Percentiles rank a stretch among this genome's conserved stretches.
Conservation (phyloP, 2,329 filamentous ascomycete genomes). For the Penicillium sp. region DNA sequence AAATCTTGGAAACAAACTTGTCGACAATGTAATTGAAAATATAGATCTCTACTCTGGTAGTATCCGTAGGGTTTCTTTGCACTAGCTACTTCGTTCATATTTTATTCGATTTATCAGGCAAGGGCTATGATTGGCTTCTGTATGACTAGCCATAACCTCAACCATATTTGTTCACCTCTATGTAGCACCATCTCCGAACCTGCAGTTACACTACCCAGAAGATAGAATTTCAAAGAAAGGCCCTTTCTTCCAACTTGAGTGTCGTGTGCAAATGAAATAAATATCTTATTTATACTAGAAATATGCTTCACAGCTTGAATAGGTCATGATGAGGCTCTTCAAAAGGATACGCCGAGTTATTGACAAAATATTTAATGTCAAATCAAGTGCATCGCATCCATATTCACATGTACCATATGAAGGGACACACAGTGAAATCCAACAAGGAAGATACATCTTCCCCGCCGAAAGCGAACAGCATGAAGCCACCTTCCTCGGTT, state of each 20-base stretch:
- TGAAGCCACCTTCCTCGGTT: conserved; percentile 24
- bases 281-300: neutral
- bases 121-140: neutral
- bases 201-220: neutral
- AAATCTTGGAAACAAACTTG: neutral
- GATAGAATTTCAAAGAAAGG: neutral
- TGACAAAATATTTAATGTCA: neutral
- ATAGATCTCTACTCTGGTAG: neutral
- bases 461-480: conserved; percentile 19
- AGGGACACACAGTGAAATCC: neutral
- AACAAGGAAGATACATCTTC: conserved; percentile 7
- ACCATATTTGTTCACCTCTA: neutral
- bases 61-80: neutral
- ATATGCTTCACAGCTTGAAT: neutral
- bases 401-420: neutral
- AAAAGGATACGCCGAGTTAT: neutral
- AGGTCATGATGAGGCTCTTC: neutral
- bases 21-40: neutral
- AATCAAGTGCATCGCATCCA: too few relatives aligned
- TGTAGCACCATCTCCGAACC: neutral
- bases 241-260: neutral
- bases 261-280: neutral
- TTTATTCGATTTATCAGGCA: fast-evolving
- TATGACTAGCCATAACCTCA: neutral
- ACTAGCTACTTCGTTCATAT: neutral